These are phyloP conservation scores for Jimgerdemannia lactiflua DNA, from an alignment of 192 early-diverging fungal genomes.

Conservation along the genomic window DNA sequence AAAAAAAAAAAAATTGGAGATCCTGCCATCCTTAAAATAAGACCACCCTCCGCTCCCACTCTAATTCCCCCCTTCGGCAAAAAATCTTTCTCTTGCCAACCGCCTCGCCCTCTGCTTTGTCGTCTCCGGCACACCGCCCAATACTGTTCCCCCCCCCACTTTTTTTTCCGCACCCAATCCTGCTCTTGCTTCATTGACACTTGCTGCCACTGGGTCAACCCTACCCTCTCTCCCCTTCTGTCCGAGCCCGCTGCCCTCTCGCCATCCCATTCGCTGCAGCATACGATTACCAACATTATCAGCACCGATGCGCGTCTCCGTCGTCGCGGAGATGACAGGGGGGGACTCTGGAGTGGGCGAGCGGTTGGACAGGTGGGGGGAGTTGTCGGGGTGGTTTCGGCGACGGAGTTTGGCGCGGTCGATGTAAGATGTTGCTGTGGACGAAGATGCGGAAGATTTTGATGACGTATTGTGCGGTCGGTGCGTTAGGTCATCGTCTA, in stretches of 20 bases:
- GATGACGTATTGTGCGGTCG: background rate
- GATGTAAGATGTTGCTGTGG: background rate
- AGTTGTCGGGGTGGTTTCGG: background rate
- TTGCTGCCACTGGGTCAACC: slow-evolving; percentile 43
- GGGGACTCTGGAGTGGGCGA: background rate
- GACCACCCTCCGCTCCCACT: background rate
- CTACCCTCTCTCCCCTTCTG: slow-evolving; percentile 29
- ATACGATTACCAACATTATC: slow-evolving; percentile 61
- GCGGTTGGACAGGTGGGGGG: background rate
- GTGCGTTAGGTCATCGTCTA: background rate
- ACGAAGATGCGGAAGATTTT: background rate
- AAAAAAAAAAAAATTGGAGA: too few species aligned
- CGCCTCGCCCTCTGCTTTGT: background rate
- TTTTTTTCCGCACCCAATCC: slow-evolving; percentile 33
- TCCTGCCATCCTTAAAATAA: too few species aligned
- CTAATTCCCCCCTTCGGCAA: background rate
- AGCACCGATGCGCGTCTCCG: slow-evolving; percentile 38
- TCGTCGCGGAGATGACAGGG: background rate
- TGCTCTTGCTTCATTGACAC: slow-evolving; percentile 31
- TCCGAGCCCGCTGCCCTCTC: slow-evolving; percentile 61
- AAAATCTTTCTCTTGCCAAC: background rate
- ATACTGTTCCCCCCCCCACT: background rate
- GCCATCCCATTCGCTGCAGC: slow-evolving; percentile 69
- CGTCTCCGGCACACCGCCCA: background rate
- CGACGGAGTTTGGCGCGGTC: slow-evolving; percentile 2